A percentile compares a stretch with the other conserved stretches of the same genome.
Conservation (phyloP, 352 stramenopile species). For the Phytophthora hybrid region DNA sequence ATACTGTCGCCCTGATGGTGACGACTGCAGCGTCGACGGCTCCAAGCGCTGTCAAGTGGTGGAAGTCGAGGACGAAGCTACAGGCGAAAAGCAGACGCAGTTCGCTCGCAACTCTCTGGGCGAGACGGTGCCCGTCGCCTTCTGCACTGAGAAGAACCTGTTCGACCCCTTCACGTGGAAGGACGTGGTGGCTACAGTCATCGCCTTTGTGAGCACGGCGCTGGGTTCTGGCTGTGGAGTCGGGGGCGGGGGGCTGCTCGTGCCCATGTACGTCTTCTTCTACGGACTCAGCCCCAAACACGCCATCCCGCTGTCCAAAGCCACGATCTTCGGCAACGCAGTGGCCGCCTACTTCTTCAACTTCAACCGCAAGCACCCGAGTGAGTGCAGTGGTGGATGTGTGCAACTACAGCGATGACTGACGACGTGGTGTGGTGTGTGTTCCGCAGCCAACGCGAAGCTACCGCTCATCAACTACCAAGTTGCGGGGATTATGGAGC, state of each 20-base stretch:
- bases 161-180: slow-evolving; percentile 79
- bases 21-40: slow-evolving; percentile 69
- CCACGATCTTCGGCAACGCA: slow-evolving; percentile 97
- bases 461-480: slow-evolving; percentile 97
- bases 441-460: slow-evolving; percentile 69
- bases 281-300: slow-evolving; percentile 94
- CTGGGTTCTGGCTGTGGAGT: slow-evolving; percentile 93
- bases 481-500: slow-evolving; percentile 99
- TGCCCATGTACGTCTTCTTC: slow-evolving; percentile 98
- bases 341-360: slow-evolving; percentile 97
- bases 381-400: slow-evolving; percentile 40
- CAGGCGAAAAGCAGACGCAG: slow-evolving; percentile 45
- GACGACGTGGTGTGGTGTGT: slow-evolving; percentile 3
- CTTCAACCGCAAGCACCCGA: slow-evolving; percentile 92
- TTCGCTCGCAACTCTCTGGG: slow-evolving; percentile 43
- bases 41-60: slow-evolving; percentile 73
- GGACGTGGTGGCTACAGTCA: slow-evolving; percentile 71
- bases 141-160: slow-evolving; percentile 85
- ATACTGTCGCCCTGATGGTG: slow-evolving; percentile 61
- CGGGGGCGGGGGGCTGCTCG: slow-evolving; percentile 95
- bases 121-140: slow-evolving; percentile 52
- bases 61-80: slow-evolving; percentile 40
- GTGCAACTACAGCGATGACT: slow-evolving; percentile 6
- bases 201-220: slow-evolving; percentile 86
- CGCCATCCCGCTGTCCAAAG: slow-evolving; percentile 97